Evolutionary conservation across 345 rosid species (phyloP).

Genomic region (Eucalyptus decipiens): DNA sequence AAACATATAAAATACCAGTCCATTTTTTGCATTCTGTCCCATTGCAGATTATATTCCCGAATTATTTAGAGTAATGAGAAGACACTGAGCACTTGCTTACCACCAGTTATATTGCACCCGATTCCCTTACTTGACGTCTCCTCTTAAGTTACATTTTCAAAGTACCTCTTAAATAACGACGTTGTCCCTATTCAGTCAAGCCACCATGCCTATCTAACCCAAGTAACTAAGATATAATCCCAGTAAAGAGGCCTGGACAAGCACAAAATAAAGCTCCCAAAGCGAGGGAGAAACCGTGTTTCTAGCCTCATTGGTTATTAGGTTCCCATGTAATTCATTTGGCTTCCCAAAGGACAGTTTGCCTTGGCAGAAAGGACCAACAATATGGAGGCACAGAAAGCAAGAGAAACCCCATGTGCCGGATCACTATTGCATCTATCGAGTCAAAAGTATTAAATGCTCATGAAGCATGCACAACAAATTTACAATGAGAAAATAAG

Average conservation of each 20-base stretch:
- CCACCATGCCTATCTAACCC: background rate
- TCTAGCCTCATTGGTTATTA: background rate
- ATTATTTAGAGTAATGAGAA: background rate
- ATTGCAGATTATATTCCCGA: background rate
- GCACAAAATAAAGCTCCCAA: background rate
- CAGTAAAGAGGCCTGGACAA: background rate
- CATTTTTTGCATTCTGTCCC: background rate
- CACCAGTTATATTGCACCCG: background rate
- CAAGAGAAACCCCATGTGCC: background rate
- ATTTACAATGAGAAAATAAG: background rate
- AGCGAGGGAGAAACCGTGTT: background rate
- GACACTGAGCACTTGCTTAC: background rate
- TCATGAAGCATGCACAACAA: background rate
- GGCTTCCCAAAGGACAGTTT: background rate
- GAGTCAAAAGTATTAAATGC: background rate
- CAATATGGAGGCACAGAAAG: background rate
- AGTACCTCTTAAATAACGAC: background rate
- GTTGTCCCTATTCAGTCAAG: background rate
- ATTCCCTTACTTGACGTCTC: background rate
- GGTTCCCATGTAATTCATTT: background rate
- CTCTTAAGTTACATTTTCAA: background rate
- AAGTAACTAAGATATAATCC: background rate
- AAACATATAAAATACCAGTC: background rate
- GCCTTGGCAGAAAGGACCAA: background rate
- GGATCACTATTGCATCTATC: background rate